Conservation (phyloP, 164 flowering plant species). For the Liriodendron chinense region DNA sequence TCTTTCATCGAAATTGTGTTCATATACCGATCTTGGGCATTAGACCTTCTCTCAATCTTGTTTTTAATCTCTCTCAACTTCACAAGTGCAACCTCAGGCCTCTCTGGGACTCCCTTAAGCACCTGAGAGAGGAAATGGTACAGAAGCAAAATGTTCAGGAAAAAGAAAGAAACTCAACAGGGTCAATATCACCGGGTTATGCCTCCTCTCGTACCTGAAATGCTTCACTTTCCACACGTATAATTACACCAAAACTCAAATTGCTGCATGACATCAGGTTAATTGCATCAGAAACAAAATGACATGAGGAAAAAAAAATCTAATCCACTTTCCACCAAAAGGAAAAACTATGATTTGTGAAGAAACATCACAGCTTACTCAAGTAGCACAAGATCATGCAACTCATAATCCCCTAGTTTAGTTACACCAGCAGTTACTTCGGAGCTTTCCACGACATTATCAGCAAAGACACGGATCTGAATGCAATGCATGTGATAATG, state of each 20-base stretch:
- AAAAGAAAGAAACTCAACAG: constrained; percentile 1
- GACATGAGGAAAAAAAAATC: background rate
- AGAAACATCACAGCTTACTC: constrained; percentile 44
- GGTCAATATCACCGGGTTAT: background rate
- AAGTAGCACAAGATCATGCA: constrained; percentile 89
- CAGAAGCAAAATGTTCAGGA: background rate
- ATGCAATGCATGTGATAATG: constrained; percentile 2
- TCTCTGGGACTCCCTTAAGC: constrained; percentile 89
- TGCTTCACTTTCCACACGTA: constrained; percentile 97
- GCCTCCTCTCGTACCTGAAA: constrained; percentile 58
- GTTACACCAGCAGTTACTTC: constrained; percentile 93
- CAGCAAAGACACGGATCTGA: constrained; percentile 91
- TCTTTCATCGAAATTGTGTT: constrained; percentile 76
- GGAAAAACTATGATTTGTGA: background rate
- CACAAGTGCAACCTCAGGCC: constrained; percentile 82
- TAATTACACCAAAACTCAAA: constrained; percentile 83
- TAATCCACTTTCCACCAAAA: background rate
- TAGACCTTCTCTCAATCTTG: constrained; percentile 66
- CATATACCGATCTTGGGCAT: constrained; percentile 66
- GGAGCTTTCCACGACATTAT: constrained; percentile 95
- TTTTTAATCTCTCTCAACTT: constrained; percentile 85
- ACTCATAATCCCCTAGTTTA: constrained; percentile 91
- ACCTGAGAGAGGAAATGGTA: constrained; percentile 42
- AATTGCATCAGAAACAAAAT: constrained; percentile 11
- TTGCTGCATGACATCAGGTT: constrained; percentile 52